Percentiles rank a stretch among this genome's conserved stretches.
Evolutionary conservation across 495 filamentous ascomycete species (phyloP).

Genomic region (Apodospora peruviana): DNA sequence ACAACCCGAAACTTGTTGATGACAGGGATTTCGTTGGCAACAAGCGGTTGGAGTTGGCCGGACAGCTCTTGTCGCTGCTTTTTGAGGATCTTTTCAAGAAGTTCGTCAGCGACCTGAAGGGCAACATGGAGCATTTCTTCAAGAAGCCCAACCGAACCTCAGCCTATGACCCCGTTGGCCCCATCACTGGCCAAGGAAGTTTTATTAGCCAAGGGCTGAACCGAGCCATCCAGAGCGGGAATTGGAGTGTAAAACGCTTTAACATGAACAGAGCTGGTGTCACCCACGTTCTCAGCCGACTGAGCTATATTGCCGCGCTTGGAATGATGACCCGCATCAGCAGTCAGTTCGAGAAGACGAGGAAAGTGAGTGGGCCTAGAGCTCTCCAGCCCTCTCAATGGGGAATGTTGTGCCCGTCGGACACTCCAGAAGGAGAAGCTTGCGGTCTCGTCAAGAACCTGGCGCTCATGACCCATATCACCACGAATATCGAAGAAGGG

Average conservation of each 20-base stretch:
- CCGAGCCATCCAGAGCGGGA: slow-evolving; percentile 90
- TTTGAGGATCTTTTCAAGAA: slow-evolving; percentile 98
- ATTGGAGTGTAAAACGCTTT: slow-evolving; percentile 96
- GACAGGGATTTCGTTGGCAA: slow-evolving; percentile 98
- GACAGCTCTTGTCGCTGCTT: slow-evolving; percentile 87
- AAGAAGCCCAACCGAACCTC: slow-evolving; percentile 82
- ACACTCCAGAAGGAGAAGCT: slow-evolving; percentile 97
- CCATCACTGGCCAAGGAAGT: slow-evolving; percentile 69
- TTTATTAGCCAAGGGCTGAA: slow-evolving; percentile 87
- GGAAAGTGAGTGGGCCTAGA: slow-evolving; percentile 91
- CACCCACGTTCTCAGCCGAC: slow-evolving; percentile 88
- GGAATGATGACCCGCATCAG: slow-evolving; percentile 99
- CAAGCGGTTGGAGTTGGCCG: slow-evolving; percentile 89
- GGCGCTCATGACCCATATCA: slow-evolving; percentile 98
- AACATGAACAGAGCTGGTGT: slow-evolving; percentile 97
- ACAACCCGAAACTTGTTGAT: slow-evolving; percentile 82
- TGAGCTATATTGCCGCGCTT: slow-evolving; percentile 96
- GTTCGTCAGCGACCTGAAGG: slow-evolving; percentile 79
- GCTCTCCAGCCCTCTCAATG: slow-evolving; percentile 96
- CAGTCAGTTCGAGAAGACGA: slow-evolving; percentile 97
- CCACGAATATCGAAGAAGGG: slow-evolving; percentile 86
- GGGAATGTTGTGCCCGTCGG: slow-evolving; percentile 92
- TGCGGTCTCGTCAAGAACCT: slow-evolving; percentile 98
- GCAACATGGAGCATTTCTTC: slow-evolving; percentile 86
- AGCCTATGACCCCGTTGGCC: slow-evolving; percentile 75